Evolutionary conservation across 148 eudicot genomes (phyloP).

Genomic region (Spergularia bocconei): DNA sequence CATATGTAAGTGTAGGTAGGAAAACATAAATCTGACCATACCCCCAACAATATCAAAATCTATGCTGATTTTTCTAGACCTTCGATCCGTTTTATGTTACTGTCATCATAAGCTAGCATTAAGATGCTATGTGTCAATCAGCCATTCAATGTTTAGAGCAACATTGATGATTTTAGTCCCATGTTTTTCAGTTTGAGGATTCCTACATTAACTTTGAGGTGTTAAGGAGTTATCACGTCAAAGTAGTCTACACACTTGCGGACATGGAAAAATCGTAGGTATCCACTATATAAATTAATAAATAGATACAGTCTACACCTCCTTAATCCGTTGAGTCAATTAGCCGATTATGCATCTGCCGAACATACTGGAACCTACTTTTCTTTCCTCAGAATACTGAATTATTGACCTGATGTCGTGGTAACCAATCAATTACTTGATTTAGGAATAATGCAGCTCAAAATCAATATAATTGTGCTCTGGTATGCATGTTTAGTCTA

Average conservation of each 20-base stretch:
- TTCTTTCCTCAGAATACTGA: too few species aligned
- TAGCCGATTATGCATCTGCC: too few species aligned
- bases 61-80: slow-evolving; percentile 4
- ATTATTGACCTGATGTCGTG: too few species aligned
- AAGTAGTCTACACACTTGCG: too few species aligned
- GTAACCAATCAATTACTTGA: background rate
- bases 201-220: too few species aligned
- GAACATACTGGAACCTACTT: too few species aligned
- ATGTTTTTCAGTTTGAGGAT: too few species aligned
- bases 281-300: too few species aligned
- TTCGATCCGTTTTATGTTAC: slow-evolving; percentile 1
- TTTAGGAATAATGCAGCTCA: background rate
- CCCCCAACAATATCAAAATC: background rate
- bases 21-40: slow-evolving; percentile 7
- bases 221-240: too few species aligned
- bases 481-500: background rate
- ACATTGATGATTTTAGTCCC: background rate
- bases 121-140: background rate
- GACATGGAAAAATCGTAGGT: too few species aligned
- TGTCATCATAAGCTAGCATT: slow-evolving; percentile 14
- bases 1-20: background rate
- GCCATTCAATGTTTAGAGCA: background rate
- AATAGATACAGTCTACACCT: too few species aligned
- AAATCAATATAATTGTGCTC: background rate
- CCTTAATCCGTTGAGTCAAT: too few species aligned